Base-by-base conservation (phyloP, 139 green algal species). In the Eudorina sp. region DNA sequence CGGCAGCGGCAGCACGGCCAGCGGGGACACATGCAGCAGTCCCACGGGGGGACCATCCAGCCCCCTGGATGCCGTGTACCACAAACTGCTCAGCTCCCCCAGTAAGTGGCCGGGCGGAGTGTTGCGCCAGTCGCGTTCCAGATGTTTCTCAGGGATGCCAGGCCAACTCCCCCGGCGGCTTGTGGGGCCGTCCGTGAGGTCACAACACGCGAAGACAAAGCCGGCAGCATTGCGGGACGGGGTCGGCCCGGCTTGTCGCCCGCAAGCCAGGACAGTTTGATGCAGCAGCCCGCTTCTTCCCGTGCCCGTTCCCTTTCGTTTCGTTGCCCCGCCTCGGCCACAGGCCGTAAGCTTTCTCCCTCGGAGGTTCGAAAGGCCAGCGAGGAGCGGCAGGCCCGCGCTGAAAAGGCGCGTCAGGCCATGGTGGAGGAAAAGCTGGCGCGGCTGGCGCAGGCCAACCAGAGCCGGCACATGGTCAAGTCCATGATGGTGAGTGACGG, bases 371-470 rank as follows among this genome's bases (percentile, higher is more conserved):
- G 46, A 40, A 75, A 69, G 8, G 83, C 83, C 5, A 84, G 62
- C 64, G 90, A 94, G 48, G 84, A 93, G 89, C 85, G 92, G 73
- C 93, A 95, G 38, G 91, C 91, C 31, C 78, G 90, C 38, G 93
- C 93, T 7, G 90, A 92, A 70, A 84, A 72, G 83, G 79, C 92
- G 25, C 86, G 90, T n/a, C 73, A 89, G 78, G 90, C 91, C 19
- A 81, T 92, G 79, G 88, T 74, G 45, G 89, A 92, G 80, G 79
- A 93, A 66, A 88, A 64, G 46, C 78, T 90, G 53, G 91, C 84
- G 27, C 70, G 90, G 23, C 82, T 93, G 41, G 88, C 66, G 11
- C 82, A 83, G 41, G 88, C 73, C 21, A 88, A 83, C 74, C 82
- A 90, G 74, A 85, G 53, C 43, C 48, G 53, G n/a, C 85, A 94